Conservation (phyloP, 78 protist genomes). For the Speleostelium caveatum region DNA sequence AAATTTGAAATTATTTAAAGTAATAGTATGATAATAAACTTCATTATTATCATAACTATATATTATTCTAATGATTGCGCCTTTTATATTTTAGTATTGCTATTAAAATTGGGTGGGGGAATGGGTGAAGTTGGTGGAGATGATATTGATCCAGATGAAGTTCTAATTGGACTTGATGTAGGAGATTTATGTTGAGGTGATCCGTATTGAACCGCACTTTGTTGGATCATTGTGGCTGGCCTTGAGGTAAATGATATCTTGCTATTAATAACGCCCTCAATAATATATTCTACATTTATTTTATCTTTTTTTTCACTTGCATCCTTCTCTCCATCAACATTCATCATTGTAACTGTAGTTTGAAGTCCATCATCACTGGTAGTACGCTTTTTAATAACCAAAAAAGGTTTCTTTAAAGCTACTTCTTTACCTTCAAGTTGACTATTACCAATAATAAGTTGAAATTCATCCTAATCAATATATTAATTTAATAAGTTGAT, state of each 20-base stretch:
- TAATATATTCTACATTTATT: not conserved
- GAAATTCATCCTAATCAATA: constrained; percentile 33
- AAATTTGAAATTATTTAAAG: no score
- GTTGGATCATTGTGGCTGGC: constrained; percentile 30
- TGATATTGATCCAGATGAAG: not conserved
- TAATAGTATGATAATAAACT: no score
- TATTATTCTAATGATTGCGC: no score
- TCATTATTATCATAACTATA: no score
- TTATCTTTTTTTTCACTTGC: not conserved
- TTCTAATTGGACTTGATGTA: not conserved
- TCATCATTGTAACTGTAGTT: no score
- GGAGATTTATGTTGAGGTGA: constrained; percentile 25
- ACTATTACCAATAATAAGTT: constrained; percentile 5
- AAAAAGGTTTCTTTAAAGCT: constrained; percentile 30
- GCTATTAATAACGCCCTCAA: constrained; percentile 3
- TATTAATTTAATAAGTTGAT: not conserved
- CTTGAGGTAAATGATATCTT: constrained; percentile 29
- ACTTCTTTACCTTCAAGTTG: constrained; percentile 5
- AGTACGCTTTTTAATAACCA: constrained; percentile 10
- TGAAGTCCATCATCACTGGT: not conserved
- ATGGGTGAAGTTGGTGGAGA: constrained; percentile 21
- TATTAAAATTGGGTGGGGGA: constrained; percentile 9
- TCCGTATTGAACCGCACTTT: constrained; percentile 23
- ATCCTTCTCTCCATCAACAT: not conserved
- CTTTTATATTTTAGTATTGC: no score